A percentile compares a stretch with the other conserved stretches of the same genome.
Conservation (phyloP, 805 yeast species). For the Kazachstania kunashirensis region DNA sequence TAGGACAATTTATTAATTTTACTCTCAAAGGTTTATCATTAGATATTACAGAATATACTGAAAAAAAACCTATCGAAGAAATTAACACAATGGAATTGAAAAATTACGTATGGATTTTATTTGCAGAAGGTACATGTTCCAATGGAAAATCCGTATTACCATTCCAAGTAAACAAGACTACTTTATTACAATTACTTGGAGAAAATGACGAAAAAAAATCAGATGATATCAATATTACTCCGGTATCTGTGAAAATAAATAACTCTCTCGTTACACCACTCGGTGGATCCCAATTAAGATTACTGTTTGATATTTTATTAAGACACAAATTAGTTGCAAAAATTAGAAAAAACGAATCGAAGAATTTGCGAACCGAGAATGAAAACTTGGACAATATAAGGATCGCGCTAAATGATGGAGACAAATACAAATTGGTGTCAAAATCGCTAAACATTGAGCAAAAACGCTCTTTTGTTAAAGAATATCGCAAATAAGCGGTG, state of each 20-base stretch:
- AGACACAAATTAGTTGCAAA: background rate
- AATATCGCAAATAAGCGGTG: background rate
- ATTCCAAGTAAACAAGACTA: constrained; percentile 30
- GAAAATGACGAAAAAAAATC: background rate
- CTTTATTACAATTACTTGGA: constrained; percentile 13
- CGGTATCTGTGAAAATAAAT: constrained; percentile 24
- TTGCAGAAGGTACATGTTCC: constrained; percentile 78
- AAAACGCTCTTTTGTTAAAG: constrained; percentile 35
- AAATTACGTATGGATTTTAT: constrained; percentile 42
- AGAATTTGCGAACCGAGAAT: constrained; percentile 16
- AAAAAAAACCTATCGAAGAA: background rate
- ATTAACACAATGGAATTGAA: background rate
- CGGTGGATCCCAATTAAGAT: constrained; percentile 4
- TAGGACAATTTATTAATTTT: constrained; percentile 14
- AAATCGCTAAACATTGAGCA: constrained; percentile 34
- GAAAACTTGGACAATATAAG: constrained; percentile 22
- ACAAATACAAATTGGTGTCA: constrained; percentile 42
- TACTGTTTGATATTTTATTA: background rate
- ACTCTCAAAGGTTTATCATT: constrained; percentile 18
- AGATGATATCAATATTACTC: constrained; percentile 1
- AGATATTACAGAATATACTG: constrained; percentile 7
- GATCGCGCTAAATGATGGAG: constrained; percentile 33
- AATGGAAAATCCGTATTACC: constrained; percentile 72
- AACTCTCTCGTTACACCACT: constrained; percentile 30
- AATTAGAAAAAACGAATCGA: constrained; percentile 9